Evolutionary conservation across 352 stramenopile genomes (phyloP).

Genomic region (Peronospora farinosa): DNA sequence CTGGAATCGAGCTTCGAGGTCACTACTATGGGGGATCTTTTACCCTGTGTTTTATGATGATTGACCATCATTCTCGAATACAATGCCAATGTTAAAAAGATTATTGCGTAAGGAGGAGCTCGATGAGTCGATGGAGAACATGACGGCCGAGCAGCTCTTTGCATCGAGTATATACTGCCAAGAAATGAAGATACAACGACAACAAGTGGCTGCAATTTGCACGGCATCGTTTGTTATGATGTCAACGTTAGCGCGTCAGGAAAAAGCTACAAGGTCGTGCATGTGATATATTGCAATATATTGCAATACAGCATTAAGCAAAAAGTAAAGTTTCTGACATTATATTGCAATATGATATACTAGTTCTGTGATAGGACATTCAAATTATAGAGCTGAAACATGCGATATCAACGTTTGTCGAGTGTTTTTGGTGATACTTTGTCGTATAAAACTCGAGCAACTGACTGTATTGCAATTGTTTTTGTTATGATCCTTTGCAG

Average conservation of each 20-base stretch:
- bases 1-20: conserved; percentile 1
- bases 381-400: conserved; percentile 1
- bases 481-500: conserved; percentile 3
- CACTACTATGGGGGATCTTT: conserved; percentile 2
- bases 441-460: background rate
- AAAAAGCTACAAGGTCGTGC: conserved; percentile 7
- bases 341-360: conserved; percentile 1
- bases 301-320: too few relatives aligned
- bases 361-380: conserved; percentile 9
- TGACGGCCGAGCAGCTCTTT: conserved; percentile 47
- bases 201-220: conserved; percentile 33
- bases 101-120: conserved; percentile 21
- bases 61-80: conserved; percentile 12
- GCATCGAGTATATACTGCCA: conserved; percentile 42
- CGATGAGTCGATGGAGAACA: conserved; percentile 8
- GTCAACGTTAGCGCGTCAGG: conserved; percentile 17
- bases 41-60: conserved; percentile 11
- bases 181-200: conserved; percentile 20
- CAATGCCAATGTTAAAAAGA: conserved; percentile 39
- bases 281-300: too few relatives aligned
- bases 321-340: background rate
- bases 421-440: background rate
- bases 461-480: background rate
- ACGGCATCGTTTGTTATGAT: conserved; percentile 32
- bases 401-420: conserved; percentile 19